A percentile compares a stretch with the other conserved stretches of the same genome.
These are phyloP conservation scores for Euryodendron excelsum DNA, from an alignment of 148 eudicot species.

Conservation along the genomic window DNA sequence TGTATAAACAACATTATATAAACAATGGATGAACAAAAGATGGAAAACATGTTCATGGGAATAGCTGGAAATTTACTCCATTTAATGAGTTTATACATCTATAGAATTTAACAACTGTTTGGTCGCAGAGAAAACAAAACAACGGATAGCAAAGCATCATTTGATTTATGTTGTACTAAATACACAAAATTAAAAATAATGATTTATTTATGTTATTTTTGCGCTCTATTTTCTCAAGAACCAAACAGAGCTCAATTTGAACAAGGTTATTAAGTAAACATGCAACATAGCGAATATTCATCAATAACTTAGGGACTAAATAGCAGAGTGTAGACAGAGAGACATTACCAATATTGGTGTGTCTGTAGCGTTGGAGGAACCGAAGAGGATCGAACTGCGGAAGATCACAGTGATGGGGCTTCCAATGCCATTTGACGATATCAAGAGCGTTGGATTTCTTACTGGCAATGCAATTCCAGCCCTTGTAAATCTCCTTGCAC, in stretches of 20 bases:
- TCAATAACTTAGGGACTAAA: no score
- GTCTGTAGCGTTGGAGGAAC: constrained; percentile 51
- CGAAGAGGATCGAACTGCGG: constrained; percentile 54
- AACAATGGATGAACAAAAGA: neutral
- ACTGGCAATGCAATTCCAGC: constrained; percentile 81
- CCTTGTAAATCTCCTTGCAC: constrained; percentile 86
- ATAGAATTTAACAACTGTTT: neutral
- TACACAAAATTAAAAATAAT: neutral
- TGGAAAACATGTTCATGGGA: neutral
- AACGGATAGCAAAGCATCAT: neutral
- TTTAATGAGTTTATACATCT: no score
- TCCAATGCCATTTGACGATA: constrained; percentile 74
- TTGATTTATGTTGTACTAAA: neutral
- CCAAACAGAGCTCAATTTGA: constrained; percentile 1
- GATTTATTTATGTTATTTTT: neutral
- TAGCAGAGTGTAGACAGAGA: neutral
- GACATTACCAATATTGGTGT: constrained; percentile 65
- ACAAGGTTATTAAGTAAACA: neutral
- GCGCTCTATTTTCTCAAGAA: neutral
- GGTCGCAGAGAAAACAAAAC: neutral
- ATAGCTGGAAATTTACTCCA: neutral
- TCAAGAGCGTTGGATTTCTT: constrained; percentile 64
- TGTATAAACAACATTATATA: neutral
- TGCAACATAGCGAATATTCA: no score
- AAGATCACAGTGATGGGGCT: constrained; percentile 63